phyloP scores from a whole-genome alignment of 768 basidiomycete species.

The Macrolepiota fuliginosa region DNA sequence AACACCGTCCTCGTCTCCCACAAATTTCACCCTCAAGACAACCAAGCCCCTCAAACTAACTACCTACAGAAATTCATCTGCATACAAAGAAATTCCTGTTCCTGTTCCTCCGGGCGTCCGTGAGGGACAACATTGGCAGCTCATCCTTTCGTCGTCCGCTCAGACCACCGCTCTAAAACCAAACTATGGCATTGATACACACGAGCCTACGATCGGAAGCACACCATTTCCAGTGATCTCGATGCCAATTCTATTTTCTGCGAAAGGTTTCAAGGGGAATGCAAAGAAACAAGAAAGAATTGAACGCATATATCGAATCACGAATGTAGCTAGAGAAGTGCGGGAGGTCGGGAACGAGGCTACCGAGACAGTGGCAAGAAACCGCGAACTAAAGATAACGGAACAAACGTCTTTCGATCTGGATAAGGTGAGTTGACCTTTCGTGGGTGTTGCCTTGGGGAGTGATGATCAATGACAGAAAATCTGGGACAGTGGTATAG shows the following conservation, averaged over 20 bases:
- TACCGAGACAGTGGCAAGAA: background rate
- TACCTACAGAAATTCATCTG: conserved; percentile 62
- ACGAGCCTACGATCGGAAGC: conserved; percentile 36
- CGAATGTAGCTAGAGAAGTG: conserved; percentile 18
- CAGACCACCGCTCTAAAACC: conserved; percentile 16
- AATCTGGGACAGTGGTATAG: conserved; percentile 95
- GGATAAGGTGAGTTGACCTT: conserved; percentile 68
- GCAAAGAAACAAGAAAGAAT: conserved; percentile 66
- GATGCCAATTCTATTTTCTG: conserved; percentile 54
- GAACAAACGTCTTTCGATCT: conserved; percentile 91
- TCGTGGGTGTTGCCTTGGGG: conserved; percentile 17
- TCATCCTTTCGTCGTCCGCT: conserved; percentile 43
- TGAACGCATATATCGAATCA: conserved; percentile 49
- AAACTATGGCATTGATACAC: conserved; percentile 36
- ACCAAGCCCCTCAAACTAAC: conserved; percentile 64
- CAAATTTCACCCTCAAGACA: conserved; percentile 17
- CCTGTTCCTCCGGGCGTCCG: conserved; percentile 54
- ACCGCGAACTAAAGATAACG: conserved; percentile 43
- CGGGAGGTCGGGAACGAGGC: conserved; percentile 15
- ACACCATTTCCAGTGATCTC: conserved; percentile 63
- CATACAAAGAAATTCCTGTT: conserved; percentile 75
- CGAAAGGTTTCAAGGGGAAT: conserved; percentile 23
- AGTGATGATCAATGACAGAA: conserved; percentile 56
- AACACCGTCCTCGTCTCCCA: background rate
- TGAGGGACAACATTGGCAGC: conserved; percentile 61